phyloP scores from a whole-genome alignment of 345 rosid species.

The Sonneratia caseolaris region DNA sequence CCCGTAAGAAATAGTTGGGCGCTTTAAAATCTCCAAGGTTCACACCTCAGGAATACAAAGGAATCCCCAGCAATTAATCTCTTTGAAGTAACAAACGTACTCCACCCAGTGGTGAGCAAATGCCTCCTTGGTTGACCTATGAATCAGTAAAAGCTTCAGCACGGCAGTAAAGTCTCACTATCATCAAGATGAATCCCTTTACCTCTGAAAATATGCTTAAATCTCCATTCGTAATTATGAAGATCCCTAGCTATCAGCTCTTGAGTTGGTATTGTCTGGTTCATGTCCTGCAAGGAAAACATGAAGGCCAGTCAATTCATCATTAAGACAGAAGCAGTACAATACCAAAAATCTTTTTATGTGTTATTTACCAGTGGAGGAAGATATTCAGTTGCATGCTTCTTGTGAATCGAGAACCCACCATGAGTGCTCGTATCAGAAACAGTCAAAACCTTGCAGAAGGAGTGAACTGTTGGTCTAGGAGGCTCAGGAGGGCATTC shows the following conservation, averaged over 20 bases:
- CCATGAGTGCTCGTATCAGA: slow-evolving; percentile 99
- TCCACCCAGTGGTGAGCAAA: slow-evolving; percentile 93
- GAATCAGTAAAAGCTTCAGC: slow-evolving; percentile 4
- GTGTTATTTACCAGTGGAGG: slow-evolving; percentile 60
- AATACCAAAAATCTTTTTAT: background rate
- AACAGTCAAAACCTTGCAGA: slow-evolving; percentile 33
- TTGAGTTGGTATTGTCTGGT: slow-evolving; percentile 67
- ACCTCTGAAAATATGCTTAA: slow-evolving; percentile 71
- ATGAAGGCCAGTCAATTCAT: background rate
- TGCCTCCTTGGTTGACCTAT: slow-evolving; percentile 94
- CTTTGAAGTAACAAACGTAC: slow-evolving; percentile 87
- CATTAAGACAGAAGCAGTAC: background rate
- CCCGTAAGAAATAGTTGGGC: background rate
- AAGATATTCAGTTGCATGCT: slow-evolving; percentile 86
- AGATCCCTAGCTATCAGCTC: slow-evolving; percentile 2
- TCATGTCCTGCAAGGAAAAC: slow-evolving; percentile 58
- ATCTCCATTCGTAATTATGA: slow-evolving; percentile 1
- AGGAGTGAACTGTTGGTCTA: slow-evolving; percentile 48
- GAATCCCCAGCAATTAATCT: slow-evolving; percentile 84
- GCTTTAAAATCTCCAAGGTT: slow-evolving; percentile 2
- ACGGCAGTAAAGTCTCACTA: background rate
- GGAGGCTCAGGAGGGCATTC: slow-evolving; percentile 30
- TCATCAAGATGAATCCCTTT: background rate
- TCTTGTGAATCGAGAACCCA: slow-evolving; percentile 84
- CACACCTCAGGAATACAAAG: slow-evolving; percentile 80